Evolutionary conservation across 2,329 filamentous ascomycete species (phyloP).

Genomic region (Metarhizium rileyi): DNA sequence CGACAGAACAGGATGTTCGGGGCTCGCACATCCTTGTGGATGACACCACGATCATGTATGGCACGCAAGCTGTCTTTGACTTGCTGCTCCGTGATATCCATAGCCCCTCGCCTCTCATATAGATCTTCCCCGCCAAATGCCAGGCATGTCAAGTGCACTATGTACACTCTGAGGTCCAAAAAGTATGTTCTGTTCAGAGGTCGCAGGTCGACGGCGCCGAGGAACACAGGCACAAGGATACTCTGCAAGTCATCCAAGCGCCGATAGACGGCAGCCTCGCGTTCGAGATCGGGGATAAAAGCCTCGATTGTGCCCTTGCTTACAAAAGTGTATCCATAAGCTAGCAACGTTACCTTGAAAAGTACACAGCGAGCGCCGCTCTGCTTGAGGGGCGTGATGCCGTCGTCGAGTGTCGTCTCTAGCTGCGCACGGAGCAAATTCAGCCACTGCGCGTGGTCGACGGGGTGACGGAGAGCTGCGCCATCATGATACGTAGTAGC

Average conservation of each 20-base stretch:
- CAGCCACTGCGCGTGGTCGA: slow-evolving; percentile 19
- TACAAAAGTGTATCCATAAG: slow-evolving; percentile 33
- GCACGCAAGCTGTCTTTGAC: slow-evolving; percentile 6
- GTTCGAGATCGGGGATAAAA: slow-evolving; percentile 23
- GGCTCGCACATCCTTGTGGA: slow-evolving; percentile 16
- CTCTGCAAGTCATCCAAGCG: slow-evolving; percentile 25
- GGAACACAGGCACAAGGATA: slow-evolving; percentile 25
- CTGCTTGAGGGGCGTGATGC: slow-evolving; percentile 18
- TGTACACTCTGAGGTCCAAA: slow-evolving; percentile 20
- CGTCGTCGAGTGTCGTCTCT: slow-evolving; percentile 17
- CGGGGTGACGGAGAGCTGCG: slow-evolving; percentile 14
- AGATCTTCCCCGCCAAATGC: slow-evolving; percentile 21
- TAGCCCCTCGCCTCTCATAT: not conserved
- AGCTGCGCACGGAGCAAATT: slow-evolving; percentile 23
- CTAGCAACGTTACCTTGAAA: slow-evolving; percentile 30
- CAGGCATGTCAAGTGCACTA: slow-evolving; percentile 25
- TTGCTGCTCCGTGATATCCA: too few species aligned
- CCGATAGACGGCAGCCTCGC: slow-evolving; percentile 26
- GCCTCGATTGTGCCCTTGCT: slow-evolving; percentile 28
- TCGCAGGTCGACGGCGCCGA: slow-evolving; percentile 27
- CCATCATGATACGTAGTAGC: not conserved
- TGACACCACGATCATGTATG: slow-evolving; percentile 17
- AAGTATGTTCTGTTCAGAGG: slow-evolving; percentile 22
- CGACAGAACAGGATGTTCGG: slow-evolving; percentile 19
- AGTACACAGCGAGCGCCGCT: slow-evolving; percentile 27